Conservation (phyloP, 1,284 basidiomycete genomes). For the Ganoderma lucidum region DNA sequence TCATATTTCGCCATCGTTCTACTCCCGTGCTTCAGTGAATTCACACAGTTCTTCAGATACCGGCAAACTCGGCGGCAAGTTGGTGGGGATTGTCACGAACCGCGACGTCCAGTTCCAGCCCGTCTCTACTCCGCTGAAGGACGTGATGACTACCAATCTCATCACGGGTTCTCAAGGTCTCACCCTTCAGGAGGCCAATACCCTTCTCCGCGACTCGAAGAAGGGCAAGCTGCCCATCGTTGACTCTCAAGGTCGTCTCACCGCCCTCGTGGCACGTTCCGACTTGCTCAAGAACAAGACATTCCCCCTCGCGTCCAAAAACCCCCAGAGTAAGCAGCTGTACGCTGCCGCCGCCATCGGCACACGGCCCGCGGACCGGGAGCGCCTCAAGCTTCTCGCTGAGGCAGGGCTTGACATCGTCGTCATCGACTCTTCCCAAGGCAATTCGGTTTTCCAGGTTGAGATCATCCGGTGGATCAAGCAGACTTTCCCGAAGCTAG, state of each 20-base stretch:
- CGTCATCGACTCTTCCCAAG: slow-evolving; percentile 95
- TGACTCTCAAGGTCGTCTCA: slow-evolving; percentile 77
- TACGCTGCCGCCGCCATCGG: slow-evolving; percentile 98
- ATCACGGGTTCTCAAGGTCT: slow-evolving; percentile 88
- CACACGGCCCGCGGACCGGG: slow-evolving; percentile 89
- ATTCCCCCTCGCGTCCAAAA: slow-evolving; percentile 95
- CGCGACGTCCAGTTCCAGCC: slow-evolving; percentile 96
- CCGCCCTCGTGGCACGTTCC: slow-evolving; percentile 92
- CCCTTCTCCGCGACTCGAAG: slow-evolving; percentile 95
- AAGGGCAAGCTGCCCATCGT: slow-evolving; percentile 98
- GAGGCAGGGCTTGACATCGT: slow-evolving; percentile 97
- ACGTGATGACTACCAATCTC: slow-evolving; percentile 91
- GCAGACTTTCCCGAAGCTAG: slow-evolving; percentile 80
- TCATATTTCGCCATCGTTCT: neutral
- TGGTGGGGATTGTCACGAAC: slow-evolving; percentile 96
- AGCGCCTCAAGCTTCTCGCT: slow-evolving; percentile 86
- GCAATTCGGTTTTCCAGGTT: slow-evolving; percentile 94
- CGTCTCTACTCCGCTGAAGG: slow-evolving; percentile 70
- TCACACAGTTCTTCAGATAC: slow-evolving; percentile 64
- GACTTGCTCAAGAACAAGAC: slow-evolving; percentile 99
- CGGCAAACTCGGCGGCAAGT: slow-evolving; percentile 88
- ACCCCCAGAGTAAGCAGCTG: slow-evolving; percentile 93
- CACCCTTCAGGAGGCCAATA: slow-evolving; percentile 92
- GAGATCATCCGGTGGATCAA: slow-evolving; percentile 99
- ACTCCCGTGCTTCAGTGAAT: neutral